Evolutionary conservation across 176 grass and related monocot genomes (phyloP).

Genomic region (Lolium rigidum): DNA sequence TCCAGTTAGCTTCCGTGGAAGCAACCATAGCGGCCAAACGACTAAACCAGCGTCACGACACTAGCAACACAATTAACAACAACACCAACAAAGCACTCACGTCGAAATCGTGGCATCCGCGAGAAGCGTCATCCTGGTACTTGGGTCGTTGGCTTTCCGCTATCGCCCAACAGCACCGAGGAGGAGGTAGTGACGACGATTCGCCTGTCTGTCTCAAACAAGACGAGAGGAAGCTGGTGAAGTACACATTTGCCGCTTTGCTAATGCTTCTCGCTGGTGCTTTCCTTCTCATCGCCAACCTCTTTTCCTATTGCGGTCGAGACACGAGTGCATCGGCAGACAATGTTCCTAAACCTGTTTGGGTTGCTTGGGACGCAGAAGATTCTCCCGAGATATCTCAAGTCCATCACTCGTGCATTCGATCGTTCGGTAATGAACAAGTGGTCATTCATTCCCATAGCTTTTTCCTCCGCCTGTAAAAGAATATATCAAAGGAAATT

Average conservation of each 20-base stretch:
- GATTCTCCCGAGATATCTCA: background rate
- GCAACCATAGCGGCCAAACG: background rate
- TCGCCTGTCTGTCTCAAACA: background rate
- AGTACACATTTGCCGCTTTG: conserved; percentile 7
- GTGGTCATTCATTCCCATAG: too few species aligned
- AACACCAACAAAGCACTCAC: background rate
- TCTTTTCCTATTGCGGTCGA: too few species aligned
- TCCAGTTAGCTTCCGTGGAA: conserved; percentile 31
- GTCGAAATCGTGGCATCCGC: background rate
- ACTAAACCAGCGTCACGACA: background rate
- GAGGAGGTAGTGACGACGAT: background rate
- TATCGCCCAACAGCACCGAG: background rate
- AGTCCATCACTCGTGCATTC: background rate
- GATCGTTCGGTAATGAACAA: too few species aligned
- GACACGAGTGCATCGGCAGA: too few species aligned
- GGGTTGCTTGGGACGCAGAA: background rate
- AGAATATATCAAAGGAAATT: too few species aligned
- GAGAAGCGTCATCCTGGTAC: conserved; percentile 5
- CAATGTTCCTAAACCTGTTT: background rate
- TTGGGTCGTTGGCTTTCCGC: conserved; percentile 13
- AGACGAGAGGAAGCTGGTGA: too few species aligned
- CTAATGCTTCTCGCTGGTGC: too few species aligned
- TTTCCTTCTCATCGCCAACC: too few species aligned
- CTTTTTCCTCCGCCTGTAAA: too few species aligned
- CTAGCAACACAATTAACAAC: background rate